Evolutionary conservation across 306 rosid species (phyloP).

Genomic region (Spatholobus suberectus): DNA sequence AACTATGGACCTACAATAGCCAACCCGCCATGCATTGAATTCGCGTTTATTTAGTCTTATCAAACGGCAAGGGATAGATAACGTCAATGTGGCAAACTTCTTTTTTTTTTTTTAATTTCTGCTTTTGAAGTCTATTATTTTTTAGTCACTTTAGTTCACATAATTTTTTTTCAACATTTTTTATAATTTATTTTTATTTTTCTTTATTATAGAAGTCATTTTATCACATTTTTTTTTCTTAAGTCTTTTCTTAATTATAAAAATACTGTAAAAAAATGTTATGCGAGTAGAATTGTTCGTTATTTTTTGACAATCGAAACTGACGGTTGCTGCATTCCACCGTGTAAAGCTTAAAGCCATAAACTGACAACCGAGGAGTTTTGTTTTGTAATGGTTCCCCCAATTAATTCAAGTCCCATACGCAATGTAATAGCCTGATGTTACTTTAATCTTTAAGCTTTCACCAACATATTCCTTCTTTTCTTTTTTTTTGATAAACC

Average conservation of each 20-base stretch:
- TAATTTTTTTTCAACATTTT: no score
- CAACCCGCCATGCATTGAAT: background rate
- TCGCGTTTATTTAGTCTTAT: constrained; percentile 1
- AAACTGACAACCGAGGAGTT: background rate
- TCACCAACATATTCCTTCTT: no score
- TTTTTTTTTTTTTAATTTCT: no score
- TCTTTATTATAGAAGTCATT: no score
- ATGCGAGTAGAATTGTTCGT: background rate
- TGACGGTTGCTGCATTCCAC: background rate
- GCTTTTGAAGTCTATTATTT: background rate
- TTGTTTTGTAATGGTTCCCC: background rate
- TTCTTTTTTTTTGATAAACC: no score
- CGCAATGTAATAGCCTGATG: background rate
- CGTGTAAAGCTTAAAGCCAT: constrained; percentile 24
- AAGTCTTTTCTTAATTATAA: background rate
- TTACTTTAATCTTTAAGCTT: background rate
- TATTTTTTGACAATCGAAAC: background rate
- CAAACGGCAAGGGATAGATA: background rate
- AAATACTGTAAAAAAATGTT: no score
- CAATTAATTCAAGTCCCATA: background rate
- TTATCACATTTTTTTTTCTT: background rate
- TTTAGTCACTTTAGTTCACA: background rate
- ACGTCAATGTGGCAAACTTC: no score
- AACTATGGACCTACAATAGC: constrained; percentile 23
- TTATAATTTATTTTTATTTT: no score